Conservation (phyloP, 139 green algal species). For the Medakamo hakoo region DNA sequence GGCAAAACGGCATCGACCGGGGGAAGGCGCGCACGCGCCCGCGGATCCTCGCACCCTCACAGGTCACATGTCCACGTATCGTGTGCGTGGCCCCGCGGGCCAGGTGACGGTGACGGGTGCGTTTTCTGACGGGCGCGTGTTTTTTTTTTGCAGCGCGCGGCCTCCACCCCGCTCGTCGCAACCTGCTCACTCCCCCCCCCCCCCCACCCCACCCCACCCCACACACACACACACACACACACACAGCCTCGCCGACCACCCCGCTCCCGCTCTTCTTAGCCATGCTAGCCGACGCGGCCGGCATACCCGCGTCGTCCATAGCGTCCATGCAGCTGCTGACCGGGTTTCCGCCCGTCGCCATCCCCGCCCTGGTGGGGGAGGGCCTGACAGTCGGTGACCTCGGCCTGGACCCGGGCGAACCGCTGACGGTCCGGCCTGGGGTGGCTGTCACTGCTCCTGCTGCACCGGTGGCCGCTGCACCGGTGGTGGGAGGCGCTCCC, state of each 20-base stretch:
- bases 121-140: neutral
- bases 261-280: neutral
- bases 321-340: neutral
- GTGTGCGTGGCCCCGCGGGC: neutral
- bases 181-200: no score
- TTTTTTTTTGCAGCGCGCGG: no score
- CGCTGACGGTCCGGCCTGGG: neutral
- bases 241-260: neutral
- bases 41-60: no score
- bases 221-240: no score
- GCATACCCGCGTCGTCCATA: neutral
- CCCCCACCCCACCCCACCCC: no score
- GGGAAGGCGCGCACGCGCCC: no score
- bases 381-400: neutral
- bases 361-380: no score
- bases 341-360: neutral
- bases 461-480: no score
- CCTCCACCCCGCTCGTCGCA: no score
- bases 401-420: neutral
- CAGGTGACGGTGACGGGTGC: neutral
- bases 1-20: no score
- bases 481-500: neutral
- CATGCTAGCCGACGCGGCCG: neutral
- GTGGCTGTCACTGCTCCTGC: no score
- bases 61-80: no score